A percentile compares a stretch with the other conserved stretches of the same genome.
phyloP scores from a whole-genome alignment of 2,329 filamentous ascomycete species.

The Stagonosporopsis rhizophila region DNA sequence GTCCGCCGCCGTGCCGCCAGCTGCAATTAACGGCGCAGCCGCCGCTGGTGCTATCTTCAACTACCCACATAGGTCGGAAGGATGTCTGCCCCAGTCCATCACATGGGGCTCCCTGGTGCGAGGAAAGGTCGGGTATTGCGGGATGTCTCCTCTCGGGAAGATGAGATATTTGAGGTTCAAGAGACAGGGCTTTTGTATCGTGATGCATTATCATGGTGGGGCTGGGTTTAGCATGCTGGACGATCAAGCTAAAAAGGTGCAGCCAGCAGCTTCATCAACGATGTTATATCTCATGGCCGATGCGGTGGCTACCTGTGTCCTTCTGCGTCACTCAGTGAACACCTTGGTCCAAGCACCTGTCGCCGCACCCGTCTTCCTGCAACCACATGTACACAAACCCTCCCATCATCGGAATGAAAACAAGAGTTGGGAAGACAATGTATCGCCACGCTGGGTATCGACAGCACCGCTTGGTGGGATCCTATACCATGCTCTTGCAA shows the following conservation, averaged over 20 bases:
- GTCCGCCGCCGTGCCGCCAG: background rate
- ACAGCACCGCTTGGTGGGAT: background rate
- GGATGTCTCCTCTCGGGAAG: background rate
- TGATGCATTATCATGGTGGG: background rate
- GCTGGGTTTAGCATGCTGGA: constrained; percentile 2
- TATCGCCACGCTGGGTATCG: constrained; percentile 7
- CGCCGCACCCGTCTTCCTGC: background rate
- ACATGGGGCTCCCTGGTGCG: background rate
- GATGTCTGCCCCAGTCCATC: background rate
- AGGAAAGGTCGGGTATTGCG: background rate
- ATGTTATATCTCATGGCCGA: background rate
- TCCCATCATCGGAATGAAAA: background rate
- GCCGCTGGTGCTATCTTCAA: background rate
- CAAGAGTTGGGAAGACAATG: background rate
- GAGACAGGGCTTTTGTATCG: background rate
- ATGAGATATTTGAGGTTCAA: background rate
- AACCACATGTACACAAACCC: background rate
- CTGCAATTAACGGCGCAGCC: constrained; percentile 3
- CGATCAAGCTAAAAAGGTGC: background rate
- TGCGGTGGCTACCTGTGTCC: background rate
- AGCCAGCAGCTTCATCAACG: background rate
- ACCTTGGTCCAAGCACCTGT: background rate
- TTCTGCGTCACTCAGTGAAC: background rate
- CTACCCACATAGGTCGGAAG: background rate
- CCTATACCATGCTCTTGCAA: background rate